A percentile compares a stretch with the other conserved stretches of the same genome.
These are phyloP conservation scores for Penicillium sp. DNA, from an alignment of 2,329 filamentous ascomycete species.

Conservation along the genomic window DNA sequence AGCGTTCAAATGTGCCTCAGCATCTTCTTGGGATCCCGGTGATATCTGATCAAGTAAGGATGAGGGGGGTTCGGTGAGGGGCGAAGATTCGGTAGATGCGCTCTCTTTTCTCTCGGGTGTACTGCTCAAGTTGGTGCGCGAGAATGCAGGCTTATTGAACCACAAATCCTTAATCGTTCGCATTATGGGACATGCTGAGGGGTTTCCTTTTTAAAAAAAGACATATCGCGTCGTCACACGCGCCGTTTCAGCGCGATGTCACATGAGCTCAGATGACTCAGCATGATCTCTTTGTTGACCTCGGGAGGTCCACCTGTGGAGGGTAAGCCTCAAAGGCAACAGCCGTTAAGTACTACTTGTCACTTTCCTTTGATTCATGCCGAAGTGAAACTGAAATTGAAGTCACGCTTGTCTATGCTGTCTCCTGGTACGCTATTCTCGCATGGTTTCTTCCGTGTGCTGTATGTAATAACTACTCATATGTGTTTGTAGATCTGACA, in stretches of 20 bases:
- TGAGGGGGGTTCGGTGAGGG: constrained; percentile 25
- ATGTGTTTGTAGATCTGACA: constrained; percentile 2
- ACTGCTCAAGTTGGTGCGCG: not conserved
- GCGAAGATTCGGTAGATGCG: constrained; percentile 9
- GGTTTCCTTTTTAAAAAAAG: not conserved
- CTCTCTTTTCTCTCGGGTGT: constrained; percentile 1
- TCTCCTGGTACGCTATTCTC: no score
- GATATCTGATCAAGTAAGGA: constrained; percentile 30
- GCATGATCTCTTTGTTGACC: not conserved
- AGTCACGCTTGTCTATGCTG: no score
- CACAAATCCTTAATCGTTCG: constrained; percentile 46
- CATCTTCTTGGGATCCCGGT: constrained; percentile 6
- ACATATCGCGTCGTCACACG: constrained; percentile 2
- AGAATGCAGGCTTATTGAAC: constrained; percentile 44
- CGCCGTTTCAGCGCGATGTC: constrained; percentile 9
- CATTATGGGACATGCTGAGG: constrained; percentile 15
- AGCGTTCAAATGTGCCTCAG: constrained; percentile 15
- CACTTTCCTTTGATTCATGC: no score
- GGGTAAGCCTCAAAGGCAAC: no score
- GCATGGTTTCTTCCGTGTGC: no score
- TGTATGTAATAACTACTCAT: not conserved
- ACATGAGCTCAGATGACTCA: constrained; percentile 14
- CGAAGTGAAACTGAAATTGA: no score
- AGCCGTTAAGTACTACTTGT: no score
- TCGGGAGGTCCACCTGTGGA: no score